Evolutionary conservation across 371 early-diverging fungal species (phyloP), one percentile per base, ranked within the genome.

Genomic region (Mucor mucedo): DNA sequence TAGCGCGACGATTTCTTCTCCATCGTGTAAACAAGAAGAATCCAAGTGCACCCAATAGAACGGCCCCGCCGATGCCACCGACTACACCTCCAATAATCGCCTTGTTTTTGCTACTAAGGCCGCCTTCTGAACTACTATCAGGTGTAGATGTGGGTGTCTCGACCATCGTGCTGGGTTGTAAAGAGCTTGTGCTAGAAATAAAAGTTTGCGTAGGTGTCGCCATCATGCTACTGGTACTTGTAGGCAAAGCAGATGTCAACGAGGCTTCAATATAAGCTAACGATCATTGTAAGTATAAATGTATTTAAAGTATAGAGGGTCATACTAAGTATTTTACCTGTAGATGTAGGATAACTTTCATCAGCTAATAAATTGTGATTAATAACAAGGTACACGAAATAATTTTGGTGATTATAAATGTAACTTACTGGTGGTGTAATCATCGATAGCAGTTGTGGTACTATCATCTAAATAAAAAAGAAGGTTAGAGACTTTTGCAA

Each of bases 11-110:
- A 14, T 47, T 42, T 55, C 38, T 55, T 32, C 44, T 66, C n/a
- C 28, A 60, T 7, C 56, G 50, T 28, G 14, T 33, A 29, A 55
- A 4, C 2, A 38, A 8, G 14, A 56, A n/a, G 13, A 60, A 56
- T 11, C 38, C 56, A 27, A 56, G 2, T 14, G 35, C 9, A 5
- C 66, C 59, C 6, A 65, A 9, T 2, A 65, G 11, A 41, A 58
- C 39, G 2, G 58, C 61, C 6, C 69, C 69, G n/a, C 64, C 57
- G 21, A 57, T 41, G 2, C 61, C 61, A 47, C 68, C 68, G 8
- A 62, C 58, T 16, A 54, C 45, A 28, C 59, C 75, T 13, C 75
- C 75, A 42, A 70, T 62, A n/a, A 74, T 66, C 1, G 68, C 62
- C 41, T 70, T 68, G 14, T 48, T 58, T 16, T 54, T 40, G 21